Conservation (phyloP, 2,329 filamentous ascomycete species). For the Bertia moriformis region DNA sequence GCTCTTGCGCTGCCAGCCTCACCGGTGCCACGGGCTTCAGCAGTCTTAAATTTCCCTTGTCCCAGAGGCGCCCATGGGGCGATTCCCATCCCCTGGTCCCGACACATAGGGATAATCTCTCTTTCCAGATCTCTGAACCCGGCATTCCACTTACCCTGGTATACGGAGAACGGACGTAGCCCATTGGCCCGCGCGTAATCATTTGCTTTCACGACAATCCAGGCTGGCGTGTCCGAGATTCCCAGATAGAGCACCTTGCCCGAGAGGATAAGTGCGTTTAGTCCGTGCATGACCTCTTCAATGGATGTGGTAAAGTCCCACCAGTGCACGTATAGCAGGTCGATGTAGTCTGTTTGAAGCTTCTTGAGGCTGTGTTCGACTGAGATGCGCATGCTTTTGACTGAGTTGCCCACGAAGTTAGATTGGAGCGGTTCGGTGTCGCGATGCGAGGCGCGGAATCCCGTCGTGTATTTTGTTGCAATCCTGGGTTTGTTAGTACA, state of each 20-base stretch:
- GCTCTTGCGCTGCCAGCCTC: slow-evolving; percentile 17
- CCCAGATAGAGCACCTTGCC: slow-evolving; percentile 14
- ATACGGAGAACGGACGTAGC: slow-evolving; percentile 55
- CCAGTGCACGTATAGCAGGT: slow-evolving; percentile 16
- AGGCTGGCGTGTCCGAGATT: slow-evolving; percentile 19
- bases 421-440: slow-evolving; percentile 4
- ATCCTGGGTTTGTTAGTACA: not conserved
- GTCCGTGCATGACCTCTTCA: slow-evolving; percentile 2
- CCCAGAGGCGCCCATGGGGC: slow-evolving; percentile 38
- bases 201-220: slow-evolving; percentile 38
- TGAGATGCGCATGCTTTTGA: slow-evolving; percentile 14
- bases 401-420: slow-evolving; percentile 10
- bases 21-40: slow-evolving; percentile 13
- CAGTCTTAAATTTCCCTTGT: slow-evolving; percentile 18
- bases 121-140: slow-evolving; percentile 52
- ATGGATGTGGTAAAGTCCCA: slow-evolving; percentile 3
- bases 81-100: slow-evolving; percentile 46
- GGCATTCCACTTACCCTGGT: slow-evolving; percentile 51
- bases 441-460: not conserved
- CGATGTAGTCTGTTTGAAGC: slow-evolving; percentile 17
- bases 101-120: slow-evolving; percentile 54
- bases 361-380: slow-evolving; percentile 16
- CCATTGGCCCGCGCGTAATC: slow-evolving; percentile 57
- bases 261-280: not conserved
- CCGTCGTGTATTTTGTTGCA: not conserved